Conservation (phyloP, 129 eudicot species). For the Daucus carota region DNA sequence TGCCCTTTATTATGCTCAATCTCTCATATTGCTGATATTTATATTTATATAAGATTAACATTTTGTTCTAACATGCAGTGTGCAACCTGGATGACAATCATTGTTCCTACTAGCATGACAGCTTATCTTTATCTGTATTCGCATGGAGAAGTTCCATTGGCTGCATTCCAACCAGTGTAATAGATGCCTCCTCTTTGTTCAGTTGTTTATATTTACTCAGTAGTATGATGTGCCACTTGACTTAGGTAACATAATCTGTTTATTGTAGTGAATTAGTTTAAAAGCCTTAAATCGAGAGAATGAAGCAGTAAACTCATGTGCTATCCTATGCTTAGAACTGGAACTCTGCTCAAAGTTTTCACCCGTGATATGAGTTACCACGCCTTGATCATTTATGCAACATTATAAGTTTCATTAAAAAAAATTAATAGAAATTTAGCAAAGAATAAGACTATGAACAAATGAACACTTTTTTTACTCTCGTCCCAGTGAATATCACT, state of each 20-base stretch:
- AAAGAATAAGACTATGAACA: too few relatives aligned
- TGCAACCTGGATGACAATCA: conserved; percentile 97
- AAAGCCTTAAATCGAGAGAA: neutral
- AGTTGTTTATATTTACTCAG: conserved; percentile 14
- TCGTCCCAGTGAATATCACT: too few relatives aligned
- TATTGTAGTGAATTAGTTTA: neutral
- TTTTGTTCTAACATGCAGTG: conserved; percentile 31
- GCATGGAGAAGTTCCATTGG: conserved; percentile 93
- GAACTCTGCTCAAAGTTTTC: too few relatives aligned
- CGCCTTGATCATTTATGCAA: too few relatives aligned
- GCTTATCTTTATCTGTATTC: conserved; percentile 97
- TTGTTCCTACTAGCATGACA: conserved; percentile 99
- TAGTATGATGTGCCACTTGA: neutral
- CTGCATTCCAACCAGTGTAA: conserved; percentile 99
- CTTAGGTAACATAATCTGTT: neutral
- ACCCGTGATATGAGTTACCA: too few relatives aligned
- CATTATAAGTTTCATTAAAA: too few relatives aligned
- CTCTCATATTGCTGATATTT: neutral
- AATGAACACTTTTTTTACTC: too few relatives aligned
- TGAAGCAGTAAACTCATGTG: neutral
- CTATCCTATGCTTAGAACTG: too few relatives aligned
- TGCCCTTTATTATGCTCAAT: neutral
- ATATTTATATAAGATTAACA: neutral
- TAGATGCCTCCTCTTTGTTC: conserved; percentile 77
- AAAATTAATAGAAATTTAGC: too few relatives aligned